Percentiles rank a stretch among this genome's conserved stretches.
These are phyloP conservation scores for Acanthamoeba culbertsoni DNA, from an alignment of 208 protist genomes.

Conservation along the genomic window DNA sequence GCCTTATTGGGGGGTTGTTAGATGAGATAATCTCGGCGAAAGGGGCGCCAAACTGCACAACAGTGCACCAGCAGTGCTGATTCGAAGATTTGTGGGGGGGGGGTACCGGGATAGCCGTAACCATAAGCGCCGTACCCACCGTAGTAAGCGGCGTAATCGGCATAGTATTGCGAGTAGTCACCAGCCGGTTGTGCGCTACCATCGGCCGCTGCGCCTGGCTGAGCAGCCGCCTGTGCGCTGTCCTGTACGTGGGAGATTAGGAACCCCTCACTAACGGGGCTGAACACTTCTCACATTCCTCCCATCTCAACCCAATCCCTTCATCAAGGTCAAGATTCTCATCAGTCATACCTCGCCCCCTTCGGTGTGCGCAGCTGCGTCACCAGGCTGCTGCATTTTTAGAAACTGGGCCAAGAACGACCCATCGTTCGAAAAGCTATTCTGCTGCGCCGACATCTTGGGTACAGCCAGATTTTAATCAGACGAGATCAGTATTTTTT, in stretches of 20 bases:
- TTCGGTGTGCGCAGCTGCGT: too few species aligned
- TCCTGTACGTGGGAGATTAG: neutral
- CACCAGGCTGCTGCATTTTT: neutral
- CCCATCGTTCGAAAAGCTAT: constrained; percentile 55
- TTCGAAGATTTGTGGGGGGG: neutral
- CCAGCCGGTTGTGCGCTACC: neutral
- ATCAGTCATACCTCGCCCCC: neutral
- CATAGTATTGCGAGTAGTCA: constrained; percentile 36
- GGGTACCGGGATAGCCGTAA: neutral
- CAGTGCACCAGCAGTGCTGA: too few species aligned
- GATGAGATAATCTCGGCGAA: too few species aligned
- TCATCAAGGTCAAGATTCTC: neutral
- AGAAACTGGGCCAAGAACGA: constrained; percentile 47
- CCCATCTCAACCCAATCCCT: neutral
- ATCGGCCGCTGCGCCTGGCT: neutral
- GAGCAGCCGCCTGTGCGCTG: neutral
- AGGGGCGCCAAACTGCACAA: too few species aligned
- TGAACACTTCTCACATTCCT: neutral
- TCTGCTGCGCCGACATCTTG: neutral
- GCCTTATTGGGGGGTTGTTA: neutral
- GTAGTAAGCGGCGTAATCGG: constrained; percentile 33
- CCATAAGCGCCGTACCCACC: neutral
- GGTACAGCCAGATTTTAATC: neutral
- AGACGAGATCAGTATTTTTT: too few species aligned
- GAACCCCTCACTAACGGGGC: neutral